Percentiles rank a stretch among this genome's conserved stretches.
Conservation (phyloP, 1,139 yeast species). For the Kodamaea sp. region DNA sequence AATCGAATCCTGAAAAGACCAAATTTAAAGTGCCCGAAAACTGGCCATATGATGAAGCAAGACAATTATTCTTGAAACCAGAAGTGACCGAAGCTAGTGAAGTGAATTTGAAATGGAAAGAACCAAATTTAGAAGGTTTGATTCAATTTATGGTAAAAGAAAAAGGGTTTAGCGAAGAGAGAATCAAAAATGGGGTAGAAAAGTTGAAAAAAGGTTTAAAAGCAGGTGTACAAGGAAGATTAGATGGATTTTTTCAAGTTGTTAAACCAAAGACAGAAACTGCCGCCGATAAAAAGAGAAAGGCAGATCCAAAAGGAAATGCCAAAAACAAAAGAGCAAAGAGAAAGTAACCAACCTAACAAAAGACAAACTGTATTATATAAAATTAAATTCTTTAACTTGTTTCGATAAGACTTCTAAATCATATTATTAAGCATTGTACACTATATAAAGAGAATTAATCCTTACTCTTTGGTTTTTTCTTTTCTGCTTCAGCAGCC, state of each 20-base stretch:
- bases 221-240: conserved; percentile 83
- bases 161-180: conserved; percentile 88
- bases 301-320: conserved; percentile 15
- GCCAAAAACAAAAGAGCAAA: conserved; percentile 19
- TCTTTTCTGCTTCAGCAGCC: conserved; percentile 84
- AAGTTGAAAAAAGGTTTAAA: conserved; percentile 81
- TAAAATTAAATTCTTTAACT: too few species aligned
- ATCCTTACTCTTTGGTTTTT: conserved; percentile 56
- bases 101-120: conserved; percentile 69
- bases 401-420: too few species aligned
- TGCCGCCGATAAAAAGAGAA: conserved; percentile 23
- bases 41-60: conserved; percentile 91
- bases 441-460: conserved; percentile 4
- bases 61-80: conserved; percentile 76
- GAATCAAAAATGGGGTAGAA: conserved; percentile 83
- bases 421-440: too few species aligned
- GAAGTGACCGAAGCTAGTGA: conserved; percentile 65
- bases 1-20: conserved; percentile 54
- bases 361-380: too few species aligned
- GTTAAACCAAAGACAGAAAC: conserved; percentile 39
- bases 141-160: conserved; percentile 67
- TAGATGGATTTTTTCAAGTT: conserved; percentile 86
- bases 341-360: conserved; percentile 10
- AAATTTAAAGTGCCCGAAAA: conserved; percentile 87
- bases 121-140: conserved; percentile 74